Evolutionary conservation across 192 early-diverging fungal genomes (phyloP).

Genomic region (Rhizophagus clarus): DNA sequence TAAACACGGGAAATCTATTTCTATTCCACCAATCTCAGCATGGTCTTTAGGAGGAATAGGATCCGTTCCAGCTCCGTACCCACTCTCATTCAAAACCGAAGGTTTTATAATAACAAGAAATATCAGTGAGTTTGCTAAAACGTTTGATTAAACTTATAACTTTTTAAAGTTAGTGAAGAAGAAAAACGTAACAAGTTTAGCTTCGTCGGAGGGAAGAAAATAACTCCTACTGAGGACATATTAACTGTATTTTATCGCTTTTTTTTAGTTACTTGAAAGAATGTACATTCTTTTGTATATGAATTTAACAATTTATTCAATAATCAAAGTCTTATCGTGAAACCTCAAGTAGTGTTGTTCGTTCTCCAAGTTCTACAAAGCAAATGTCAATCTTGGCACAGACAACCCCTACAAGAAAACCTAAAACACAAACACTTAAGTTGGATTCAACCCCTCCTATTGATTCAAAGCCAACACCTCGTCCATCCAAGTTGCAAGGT

Average conservation of each 20-base stretch:
- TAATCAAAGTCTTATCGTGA: not conserved
- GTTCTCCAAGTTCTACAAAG: not conserved
- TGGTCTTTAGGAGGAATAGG: conserved; percentile 18
- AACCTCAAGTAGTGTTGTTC: not conserved
- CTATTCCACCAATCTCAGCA: conserved; percentile 18
- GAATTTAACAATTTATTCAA: not conserved
- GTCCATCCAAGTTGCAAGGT: not conserved
- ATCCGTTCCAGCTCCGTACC: not conserved
- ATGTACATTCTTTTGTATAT: not conserved
- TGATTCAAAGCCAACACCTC: not conserved
- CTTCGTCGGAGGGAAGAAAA: not conserved
- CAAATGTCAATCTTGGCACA: conserved; percentile 21
- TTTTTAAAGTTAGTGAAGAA: not conserved
- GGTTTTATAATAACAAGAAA: not conserved
- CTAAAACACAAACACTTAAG: not conserved
- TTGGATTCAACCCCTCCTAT: not conserved
- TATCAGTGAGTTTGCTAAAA: not conserved
- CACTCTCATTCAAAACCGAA: conserved; percentile 18
- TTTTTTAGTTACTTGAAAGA: not conserved
- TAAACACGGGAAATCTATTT: not conserved
- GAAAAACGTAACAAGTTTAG: not conserved
- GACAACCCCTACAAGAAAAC: conserved; percentile 22
- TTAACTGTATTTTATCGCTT: not conserved
- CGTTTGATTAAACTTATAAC: not conserved
- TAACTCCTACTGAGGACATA: not conserved